Conservation (phyloP, 163 green algal species). For the Trebouxiophyceae sp. region DNA sequence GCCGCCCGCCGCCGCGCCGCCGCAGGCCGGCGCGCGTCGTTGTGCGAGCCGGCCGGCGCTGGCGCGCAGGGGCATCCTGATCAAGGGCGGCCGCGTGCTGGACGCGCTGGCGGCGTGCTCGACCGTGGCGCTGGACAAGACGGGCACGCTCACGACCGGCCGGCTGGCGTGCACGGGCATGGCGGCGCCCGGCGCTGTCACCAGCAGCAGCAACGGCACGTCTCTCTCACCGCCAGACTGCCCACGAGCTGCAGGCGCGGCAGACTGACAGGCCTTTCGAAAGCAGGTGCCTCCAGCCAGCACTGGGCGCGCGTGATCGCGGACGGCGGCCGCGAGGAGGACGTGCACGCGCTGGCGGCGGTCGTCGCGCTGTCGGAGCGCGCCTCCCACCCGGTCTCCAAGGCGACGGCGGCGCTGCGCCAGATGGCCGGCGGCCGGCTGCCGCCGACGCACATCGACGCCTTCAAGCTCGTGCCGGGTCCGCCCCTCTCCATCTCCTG, state of each 20-base stretch:
- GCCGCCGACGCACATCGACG: not conserved
- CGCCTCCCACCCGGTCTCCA: slow-evolving; percentile 77
- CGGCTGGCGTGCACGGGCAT: slow-evolving; percentile 57
- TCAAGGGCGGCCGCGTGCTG: slow-evolving; percentile 77
- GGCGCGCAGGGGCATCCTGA: slow-evolving; percentile 65
- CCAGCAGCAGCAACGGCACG: no score
- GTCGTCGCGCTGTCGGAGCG: slow-evolving; percentile 69
- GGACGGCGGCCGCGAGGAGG: not conserved
- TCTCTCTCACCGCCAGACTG: no score
- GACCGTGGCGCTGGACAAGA: slow-evolving; percentile 94
- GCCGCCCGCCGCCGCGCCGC: no score
- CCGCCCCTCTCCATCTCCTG: no score
- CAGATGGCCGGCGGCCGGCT: not conserved
- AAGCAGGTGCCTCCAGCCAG: no score
- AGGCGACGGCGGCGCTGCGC: slow-evolving; percentile 22
- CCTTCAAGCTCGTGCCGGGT: not conserved
- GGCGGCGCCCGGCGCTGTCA: not conserved
- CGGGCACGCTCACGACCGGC: slow-evolving; percentile 91
- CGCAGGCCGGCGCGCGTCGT: no score
- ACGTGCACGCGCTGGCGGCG: slow-evolving; percentile 41
- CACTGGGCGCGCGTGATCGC: slow-evolving; percentile 6
- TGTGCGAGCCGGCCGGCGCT: no score
- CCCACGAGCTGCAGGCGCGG: no score
- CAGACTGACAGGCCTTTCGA: no score
- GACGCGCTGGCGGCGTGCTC: slow-evolving; percentile 68